Conservation (phyloP, 345 rosid species). For the Anacardium occidentale region DNA sequence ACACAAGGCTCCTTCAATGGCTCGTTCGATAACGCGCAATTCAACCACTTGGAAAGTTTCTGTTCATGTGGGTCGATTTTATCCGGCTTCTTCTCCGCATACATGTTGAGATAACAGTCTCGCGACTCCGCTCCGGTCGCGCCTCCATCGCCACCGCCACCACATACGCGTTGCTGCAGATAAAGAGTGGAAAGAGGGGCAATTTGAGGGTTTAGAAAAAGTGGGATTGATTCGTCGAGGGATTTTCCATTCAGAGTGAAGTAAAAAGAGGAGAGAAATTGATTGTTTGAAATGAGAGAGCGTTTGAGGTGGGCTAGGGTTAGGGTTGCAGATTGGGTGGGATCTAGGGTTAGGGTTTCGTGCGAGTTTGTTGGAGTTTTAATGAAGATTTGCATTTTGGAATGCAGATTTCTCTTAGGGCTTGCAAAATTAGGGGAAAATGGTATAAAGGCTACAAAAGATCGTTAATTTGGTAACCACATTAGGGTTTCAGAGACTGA, state of each 20-base stretch:
- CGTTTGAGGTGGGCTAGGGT: slow-evolving; percentile 38
- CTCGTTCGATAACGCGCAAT: slow-evolving; percentile 77
- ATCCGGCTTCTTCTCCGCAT: slow-evolving; percentile 91
- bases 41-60: slow-evolving; percentile 82
- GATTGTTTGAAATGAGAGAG: slow-evolving; percentile 41
- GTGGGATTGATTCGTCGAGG: slow-evolving; percentile 41
- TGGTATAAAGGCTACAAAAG: too few species aligned
- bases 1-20: slow-evolving; percentile 82
- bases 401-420: not conserved
- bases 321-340: slow-evolving; percentile 24
- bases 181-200: slow-evolving; percentile 58
- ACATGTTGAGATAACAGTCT: slow-evolving; percentile 95
- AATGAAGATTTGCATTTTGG: slow-evolving; percentile 12
- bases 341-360: slow-evolving; percentile 2
- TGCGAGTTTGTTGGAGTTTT: not conserved
- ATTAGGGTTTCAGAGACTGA: too few species aligned
- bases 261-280: slow-evolving; percentile 44
- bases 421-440: not conserved
- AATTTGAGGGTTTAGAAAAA: slow-evolving; percentile 39
- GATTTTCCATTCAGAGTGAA: slow-evolving; percentile 61
- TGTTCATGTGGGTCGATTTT: slow-evolving; percentile 91
- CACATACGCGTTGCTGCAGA: slow-evolving; percentile 54
- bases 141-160: slow-evolving; percentile 99
- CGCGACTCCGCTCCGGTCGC: slow-evolving; percentile 96
- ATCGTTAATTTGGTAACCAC: too few species aligned